phyloP scores from a whole-genome alignment of 1,139 yeast species.

The Geotrichum aggregatum region DNA sequence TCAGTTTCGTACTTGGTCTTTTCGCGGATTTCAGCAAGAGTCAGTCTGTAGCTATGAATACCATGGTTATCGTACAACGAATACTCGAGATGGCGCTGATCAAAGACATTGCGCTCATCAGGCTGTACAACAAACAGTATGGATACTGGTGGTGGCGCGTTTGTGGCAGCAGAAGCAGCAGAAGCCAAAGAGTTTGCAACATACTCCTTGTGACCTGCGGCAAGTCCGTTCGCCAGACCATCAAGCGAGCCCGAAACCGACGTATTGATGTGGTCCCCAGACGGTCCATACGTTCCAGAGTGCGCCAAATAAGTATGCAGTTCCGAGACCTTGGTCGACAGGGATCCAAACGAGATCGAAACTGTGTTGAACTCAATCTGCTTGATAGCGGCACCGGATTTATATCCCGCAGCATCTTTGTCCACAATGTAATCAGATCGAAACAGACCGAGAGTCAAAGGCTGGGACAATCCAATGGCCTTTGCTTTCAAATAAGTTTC shows the following conservation, averaged over 20 bases:
- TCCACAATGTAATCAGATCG: conserved; percentile 82
- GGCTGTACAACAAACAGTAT: conserved; percentile 80
- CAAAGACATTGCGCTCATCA: conserved; percentile 81
- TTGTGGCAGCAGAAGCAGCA: not conserved
- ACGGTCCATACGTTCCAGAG: conserved; percentile 33
- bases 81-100: conserved; percentile 81
- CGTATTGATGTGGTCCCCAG: conserved; percentile 41
- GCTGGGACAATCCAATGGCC: conserved; percentile 54
- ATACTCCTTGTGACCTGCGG: conserved; percentile 60
- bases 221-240: conserved; percentile 66
- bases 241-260: conserved; percentile 64
- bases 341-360: conserved; percentile 90
- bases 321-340: conserved; percentile 73
- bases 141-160: too few relatives aligned
- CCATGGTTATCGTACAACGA: conserved; percentile 54
- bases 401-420: conserved; percentile 21
- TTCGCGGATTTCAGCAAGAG: conserved; percentile 56
- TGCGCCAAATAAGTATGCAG: conserved; percentile 53
- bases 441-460: conserved; percentile 74
- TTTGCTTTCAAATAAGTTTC: conserved; percentile 32
- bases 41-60: conserved; percentile 59
- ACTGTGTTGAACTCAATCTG: conserved; percentile 96
- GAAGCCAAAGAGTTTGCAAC: conserved; percentile 18
- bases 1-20: conserved; percentile 38
- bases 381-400: conserved; percentile 48